These are phyloP conservation scores for Phytophthora podocarpi DNA, from an alignment of 352 stramenopile species.

Conservation along the genomic window DNA sequence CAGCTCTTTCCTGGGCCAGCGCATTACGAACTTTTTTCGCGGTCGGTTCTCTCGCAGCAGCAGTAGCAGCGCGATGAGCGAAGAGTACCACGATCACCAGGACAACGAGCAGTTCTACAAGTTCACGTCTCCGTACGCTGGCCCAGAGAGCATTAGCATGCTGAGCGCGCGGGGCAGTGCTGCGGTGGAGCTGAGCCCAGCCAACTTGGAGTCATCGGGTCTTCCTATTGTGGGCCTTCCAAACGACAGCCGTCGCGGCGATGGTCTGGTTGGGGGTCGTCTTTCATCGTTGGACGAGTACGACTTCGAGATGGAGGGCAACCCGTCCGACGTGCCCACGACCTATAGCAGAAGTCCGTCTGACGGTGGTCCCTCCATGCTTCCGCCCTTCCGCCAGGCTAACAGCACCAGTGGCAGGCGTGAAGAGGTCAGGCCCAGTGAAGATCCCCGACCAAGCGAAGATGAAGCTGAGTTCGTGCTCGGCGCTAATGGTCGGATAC, in stretches of 20 bases:
- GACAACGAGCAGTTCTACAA: constrained; percentile 51
- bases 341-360: constrained; percentile 41
- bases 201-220: constrained; percentile 22
- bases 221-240: constrained; percentile 41
- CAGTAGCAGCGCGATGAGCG: constrained; percentile 44
- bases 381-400: constrained; percentile 57
- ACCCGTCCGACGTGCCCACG: constrained; percentile 44
- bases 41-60: constrained; percentile 54
- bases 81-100: constrained; percentile 41
- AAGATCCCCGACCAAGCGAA: constrained; percentile 39
- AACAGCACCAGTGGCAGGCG: constrained; percentile 55
- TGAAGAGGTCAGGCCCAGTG: constrained; percentile 44
- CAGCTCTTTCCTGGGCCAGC: constrained; percentile 44
- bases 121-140: constrained; percentile 49
- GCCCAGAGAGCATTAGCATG: constrained; percentile 33
- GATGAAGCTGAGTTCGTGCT: constrained; percentile 41
- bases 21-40: constrained; percentile 76
- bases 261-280: constrained; percentile 42
- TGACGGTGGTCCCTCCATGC: constrained; percentile 27
- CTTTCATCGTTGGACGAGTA: constrained; percentile 76
- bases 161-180: constrained; percentile 37
- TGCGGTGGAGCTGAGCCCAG: constrained; percentile 30
- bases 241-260: constrained; percentile 40
- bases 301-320: constrained; percentile 42
- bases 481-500: constrained; percentile 30